Evolutionary conservation across 495 filamentous ascomycete genomes (phyloP).

Genomic region (Neurospora terricola): DNA sequence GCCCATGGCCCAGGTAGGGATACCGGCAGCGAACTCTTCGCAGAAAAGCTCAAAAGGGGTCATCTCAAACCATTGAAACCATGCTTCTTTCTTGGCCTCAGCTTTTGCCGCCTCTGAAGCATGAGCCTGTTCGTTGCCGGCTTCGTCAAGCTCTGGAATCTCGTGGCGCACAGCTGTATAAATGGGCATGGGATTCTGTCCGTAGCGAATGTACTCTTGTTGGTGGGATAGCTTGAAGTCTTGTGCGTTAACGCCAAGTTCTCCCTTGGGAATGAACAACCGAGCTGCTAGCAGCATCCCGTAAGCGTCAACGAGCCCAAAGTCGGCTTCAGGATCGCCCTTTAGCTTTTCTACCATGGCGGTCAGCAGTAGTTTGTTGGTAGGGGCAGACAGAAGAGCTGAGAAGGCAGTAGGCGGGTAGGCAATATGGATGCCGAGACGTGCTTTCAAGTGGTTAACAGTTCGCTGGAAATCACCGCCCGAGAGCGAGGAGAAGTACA

Average conservation of each 20-base stretch:
- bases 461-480: conserved; percentile 51
- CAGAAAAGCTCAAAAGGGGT: conserved; percentile 95
- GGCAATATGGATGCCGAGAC: conserved; percentile 79
- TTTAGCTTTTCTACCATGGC: conserved; percentile 84
- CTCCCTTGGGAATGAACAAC: conserved; percentile 75
- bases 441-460: conserved; percentile 74
- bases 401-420: conserved; percentile 76
- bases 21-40: conserved; percentile 79
- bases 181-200: conserved; percentile 79
- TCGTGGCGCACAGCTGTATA: conserved; percentile 94
- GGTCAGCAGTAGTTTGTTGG: conserved; percentile 82
- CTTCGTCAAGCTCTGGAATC: conserved; percentile 56
- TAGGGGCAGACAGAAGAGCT: conserved; percentile 69
- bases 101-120: conserved; percentile 43
- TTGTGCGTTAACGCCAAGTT: conserved; percentile 58
- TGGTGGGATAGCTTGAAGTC: conserved; percentile 91
- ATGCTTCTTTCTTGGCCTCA: conserved; percentile 62
- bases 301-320: conserved; percentile 88
- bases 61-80: conserved; percentile 98
- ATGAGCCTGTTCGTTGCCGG: conserved; percentile 34
- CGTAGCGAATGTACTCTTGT: conserved; percentile 56
- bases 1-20: conserved; percentile 89
- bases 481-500: conserved; percentile 82
- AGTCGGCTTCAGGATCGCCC: conserved; percentile 67
- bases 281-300: conserved; percentile 76